Evolutionary conservation across 768 basidiomycete genomes (phyloP).

Genomic region (Lactarius hengduanensis): DNA sequence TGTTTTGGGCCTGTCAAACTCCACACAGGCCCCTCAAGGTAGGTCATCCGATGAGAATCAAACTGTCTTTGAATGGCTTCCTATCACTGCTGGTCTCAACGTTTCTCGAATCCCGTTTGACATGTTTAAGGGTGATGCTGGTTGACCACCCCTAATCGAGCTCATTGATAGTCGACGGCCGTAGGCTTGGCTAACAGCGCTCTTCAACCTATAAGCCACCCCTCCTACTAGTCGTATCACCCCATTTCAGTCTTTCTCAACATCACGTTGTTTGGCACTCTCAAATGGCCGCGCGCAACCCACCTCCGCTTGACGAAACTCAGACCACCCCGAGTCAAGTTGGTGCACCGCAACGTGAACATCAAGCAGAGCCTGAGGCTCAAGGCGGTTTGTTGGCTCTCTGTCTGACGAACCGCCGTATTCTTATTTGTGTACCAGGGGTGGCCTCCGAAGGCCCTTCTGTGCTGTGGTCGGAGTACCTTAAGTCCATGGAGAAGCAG

Average conservation of each 20-base stretch:
- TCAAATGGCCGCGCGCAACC: not conserved
- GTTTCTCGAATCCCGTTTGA: no score
- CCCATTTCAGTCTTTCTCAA: not conserved
- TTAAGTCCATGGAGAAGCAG: not conserved
- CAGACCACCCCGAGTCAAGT: not conserved
- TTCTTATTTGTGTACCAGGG: not conserved
- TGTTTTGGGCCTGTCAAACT: no score
- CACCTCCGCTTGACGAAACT: not conserved
- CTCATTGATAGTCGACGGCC: no score
- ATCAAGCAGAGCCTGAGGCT: not conserved
- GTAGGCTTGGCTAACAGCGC: not conserved
- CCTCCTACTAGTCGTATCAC: not conserved
- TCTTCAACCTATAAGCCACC: not conserved
- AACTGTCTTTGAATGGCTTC: no score
- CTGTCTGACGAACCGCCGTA: not conserved
- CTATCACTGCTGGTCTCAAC: no score
- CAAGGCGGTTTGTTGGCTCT: not conserved
- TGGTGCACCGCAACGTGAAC: no score
- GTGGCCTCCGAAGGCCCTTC: not conserved
- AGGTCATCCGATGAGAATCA: no score
- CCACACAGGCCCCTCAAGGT: no score
- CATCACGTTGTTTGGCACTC: not conserved
- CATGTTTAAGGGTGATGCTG: no score
- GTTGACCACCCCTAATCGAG: no score
- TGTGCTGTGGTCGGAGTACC: slow-evolving; percentile 15